phyloP scores from a whole-genome alignment of 495 filamentous ascomycete species.

The Penicillium samsonianum region DNA sequence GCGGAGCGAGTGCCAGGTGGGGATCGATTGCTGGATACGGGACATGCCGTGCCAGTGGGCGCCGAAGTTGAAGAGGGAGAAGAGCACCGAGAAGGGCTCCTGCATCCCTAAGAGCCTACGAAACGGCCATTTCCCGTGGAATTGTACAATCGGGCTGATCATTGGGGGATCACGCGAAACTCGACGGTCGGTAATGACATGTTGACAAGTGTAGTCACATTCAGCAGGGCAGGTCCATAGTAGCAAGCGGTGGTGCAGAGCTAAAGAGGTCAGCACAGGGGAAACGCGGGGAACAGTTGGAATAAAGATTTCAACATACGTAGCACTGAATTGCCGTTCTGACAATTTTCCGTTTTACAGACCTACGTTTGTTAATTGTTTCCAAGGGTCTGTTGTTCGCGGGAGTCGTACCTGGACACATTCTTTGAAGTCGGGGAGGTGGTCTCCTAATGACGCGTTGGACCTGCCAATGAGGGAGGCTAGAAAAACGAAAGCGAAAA shows the following conservation, averaged over 20 bases:
- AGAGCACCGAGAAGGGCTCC: slow-evolving; percentile 90
- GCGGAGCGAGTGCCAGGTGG: slow-evolving; percentile 70
- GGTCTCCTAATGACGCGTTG: slow-evolving; percentile 78
- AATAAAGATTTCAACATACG: slow-evolving; percentile 37
- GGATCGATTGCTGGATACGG: slow-evolving; percentile 67
- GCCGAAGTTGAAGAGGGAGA: slow-evolving; percentile 84
- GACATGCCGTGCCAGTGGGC: slow-evolving; percentile 82
- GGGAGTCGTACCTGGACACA: slow-evolving; percentile 71
- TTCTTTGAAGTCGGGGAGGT: slow-evolving; percentile 82
- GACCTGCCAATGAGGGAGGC: slow-evolving; percentile 50
- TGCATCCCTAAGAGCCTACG: slow-evolving; percentile 85
- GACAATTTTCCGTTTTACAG: slow-evolving; percentile 81
- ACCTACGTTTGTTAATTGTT: slow-evolving; percentile 54
- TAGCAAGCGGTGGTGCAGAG: slow-evolving; percentile 53
- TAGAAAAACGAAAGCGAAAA: slow-evolving; percentile 39
- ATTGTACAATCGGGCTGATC: slow-evolving; percentile 75
- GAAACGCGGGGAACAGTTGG: not conserved
- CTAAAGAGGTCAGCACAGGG: slow-evolving; percentile 29
- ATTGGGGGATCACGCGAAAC: slow-evolving; percentile 63
- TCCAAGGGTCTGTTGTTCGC: slow-evolving; percentile 1
- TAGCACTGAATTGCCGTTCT: slow-evolving; percentile 46
- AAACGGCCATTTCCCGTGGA: slow-evolving; percentile 99
- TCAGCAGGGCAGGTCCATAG: slow-evolving; percentile 76
- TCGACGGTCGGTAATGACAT: slow-evolving; percentile 80
- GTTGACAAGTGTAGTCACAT: slow-evolving; percentile 98